These are phyloP conservation scores for Diplocarpon rosae DNA, from an alignment of 2,329 filamentous ascomycete species.

Conservation along the genomic window DNA sequence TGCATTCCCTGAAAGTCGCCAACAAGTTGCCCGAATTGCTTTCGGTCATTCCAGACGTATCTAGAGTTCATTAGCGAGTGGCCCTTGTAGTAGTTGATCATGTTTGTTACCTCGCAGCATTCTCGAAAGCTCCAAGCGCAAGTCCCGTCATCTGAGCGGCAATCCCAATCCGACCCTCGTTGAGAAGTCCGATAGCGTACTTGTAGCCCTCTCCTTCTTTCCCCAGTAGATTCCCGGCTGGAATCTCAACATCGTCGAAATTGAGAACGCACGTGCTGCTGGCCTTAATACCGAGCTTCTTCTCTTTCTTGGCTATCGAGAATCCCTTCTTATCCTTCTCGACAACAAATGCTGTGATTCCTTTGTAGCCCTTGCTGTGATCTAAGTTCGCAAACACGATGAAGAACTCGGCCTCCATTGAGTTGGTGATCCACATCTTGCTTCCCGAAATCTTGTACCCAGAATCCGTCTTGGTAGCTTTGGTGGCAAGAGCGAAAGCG, in stretches of 20 bases:
- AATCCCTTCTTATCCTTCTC: constrained; percentile 86
- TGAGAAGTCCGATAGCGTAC: constrained; percentile 87
- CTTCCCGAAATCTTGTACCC: constrained; percentile 81
- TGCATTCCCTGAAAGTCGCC: constrained; percentile 99
- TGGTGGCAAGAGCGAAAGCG: constrained; percentile 88
- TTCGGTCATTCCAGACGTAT: constrained; percentile 97
- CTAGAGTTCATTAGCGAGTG: constrained; percentile 28
- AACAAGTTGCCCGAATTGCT: constrained; percentile 87
- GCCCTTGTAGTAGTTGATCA: not conserved
- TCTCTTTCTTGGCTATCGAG: constrained; percentile 97
- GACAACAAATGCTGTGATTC: constrained; percentile 90
- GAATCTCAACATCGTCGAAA: constrained; percentile 91
- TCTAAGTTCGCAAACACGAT: constrained; percentile 97
- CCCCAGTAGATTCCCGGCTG: constrained; percentile 78
- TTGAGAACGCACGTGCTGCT: constrained; percentile 95
- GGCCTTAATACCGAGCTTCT: constrained; percentile 95
- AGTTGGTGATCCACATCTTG: constrained; percentile 99
- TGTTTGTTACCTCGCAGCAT: constrained; percentile 60
- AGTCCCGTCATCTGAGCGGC: constrained; percentile 98
- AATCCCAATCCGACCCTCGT: constrained; percentile 96
- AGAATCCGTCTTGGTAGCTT: constrained; percentile 69
- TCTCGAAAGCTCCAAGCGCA: constrained; percentile 88
- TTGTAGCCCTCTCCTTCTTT: constrained; percentile 91
- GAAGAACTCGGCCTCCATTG: constrained; percentile 86
- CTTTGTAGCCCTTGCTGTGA: constrained; percentile 86